Base-by-base conservation (phyloP, 148 eudicot species). In the Fagopyrum esculentum region DNA sequence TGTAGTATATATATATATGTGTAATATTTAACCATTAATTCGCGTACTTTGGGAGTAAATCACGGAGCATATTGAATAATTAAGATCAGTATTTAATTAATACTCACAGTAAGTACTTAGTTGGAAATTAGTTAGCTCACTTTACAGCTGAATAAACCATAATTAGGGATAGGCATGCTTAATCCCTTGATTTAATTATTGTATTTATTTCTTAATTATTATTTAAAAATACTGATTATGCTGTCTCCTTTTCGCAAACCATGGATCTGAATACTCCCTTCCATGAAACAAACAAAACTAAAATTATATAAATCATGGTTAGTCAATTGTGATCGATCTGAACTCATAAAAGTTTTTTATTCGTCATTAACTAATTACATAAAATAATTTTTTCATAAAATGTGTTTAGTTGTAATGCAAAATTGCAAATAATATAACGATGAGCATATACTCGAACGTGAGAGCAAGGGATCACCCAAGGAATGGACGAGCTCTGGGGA, bases 231-330 rank as follows among this genome's bases (percentile, higher is more conserved):
- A 35, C 40, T 35, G 3, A 64, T 64, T 26, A 64, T 64, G 70
- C 45, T 64, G 70, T 64, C 70, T 64, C 70, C 70, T 64, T 64
- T 13, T 26, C 17, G 7, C 45, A 30, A 64, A 64, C 45, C 70
- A 45, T 40, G 45, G 70, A 64, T 64, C 46, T 35, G 8, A 64
- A 35, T 35, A 64, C 70, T 64, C 19, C 70, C 45, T 64, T 35
- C 70, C 70, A 3, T 64, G 70, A 64, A 64, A 64, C 70, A 35
- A 12, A 45, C 16, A n/a, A 13, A 45, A 9, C 45, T 17, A 35
- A 64, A 26, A 8, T 10, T 61, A 4, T 22, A 4, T 56, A 56
- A 56, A 56, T 56, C 61, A 56, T 5, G 61, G 5, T 56, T 56
- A 17, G 19, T 56, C n/a, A 56, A 6, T 5, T 4, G 19, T 7